Conservation (phyloP, 2,329 filamentous ascomycete species). For the Fusarium nelsonii region DNA sequence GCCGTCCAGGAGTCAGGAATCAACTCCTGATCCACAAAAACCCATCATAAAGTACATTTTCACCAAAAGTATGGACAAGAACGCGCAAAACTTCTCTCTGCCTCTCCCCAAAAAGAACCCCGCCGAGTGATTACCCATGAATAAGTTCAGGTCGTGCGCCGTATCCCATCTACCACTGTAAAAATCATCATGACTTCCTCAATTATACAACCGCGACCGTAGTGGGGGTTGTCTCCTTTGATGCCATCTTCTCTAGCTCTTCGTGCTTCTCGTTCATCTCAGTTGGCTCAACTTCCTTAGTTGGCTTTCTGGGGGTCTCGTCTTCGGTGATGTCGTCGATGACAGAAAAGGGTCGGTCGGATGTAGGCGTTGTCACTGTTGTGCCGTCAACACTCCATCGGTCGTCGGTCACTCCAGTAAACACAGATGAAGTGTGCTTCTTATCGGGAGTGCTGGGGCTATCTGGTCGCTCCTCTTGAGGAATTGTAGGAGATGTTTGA, state of each 20-base stretch:
- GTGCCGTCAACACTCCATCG: constrained; percentile 55
- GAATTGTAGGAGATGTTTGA: constrained; percentile 24
- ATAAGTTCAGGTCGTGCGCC: constrained; percentile 41
- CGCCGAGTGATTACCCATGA: constrained; percentile 34
- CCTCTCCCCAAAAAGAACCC: constrained; percentile 27
- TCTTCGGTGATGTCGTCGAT: constrained; percentile 50
- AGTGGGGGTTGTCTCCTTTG: constrained; percentile 45
- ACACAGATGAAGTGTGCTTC: constrained; percentile 56
- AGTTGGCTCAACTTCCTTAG: constrained; percentile 40
- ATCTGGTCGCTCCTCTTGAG: constrained; percentile 43
- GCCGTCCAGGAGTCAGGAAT: constrained; percentile 26
- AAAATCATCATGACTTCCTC: constrained; percentile 38
- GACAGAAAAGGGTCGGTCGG: constrained; percentile 53
- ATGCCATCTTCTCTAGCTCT: constrained; percentile 39
- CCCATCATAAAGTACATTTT: constrained; percentile 45
- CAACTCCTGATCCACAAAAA: constrained; percentile 31
- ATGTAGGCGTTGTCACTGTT: constrained; percentile 55
- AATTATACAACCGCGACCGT: constrained; percentile 48
- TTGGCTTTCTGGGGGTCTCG: constrained; percentile 50
- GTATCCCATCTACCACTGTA: constrained; percentile 41
- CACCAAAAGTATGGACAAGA: constrained; percentile 48
- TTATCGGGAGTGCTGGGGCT: constrained; percentile 49
- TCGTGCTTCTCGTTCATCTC: constrained; percentile 45
- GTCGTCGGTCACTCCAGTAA: constrained; percentile 55
- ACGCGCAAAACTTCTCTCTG: constrained; percentile 39